Percentiles rank a stretch among this genome's conserved stretches.
phyloP scores from a whole-genome alignment of 768 basidiomycete species.

The Rubroboletus satanas region DNA sequence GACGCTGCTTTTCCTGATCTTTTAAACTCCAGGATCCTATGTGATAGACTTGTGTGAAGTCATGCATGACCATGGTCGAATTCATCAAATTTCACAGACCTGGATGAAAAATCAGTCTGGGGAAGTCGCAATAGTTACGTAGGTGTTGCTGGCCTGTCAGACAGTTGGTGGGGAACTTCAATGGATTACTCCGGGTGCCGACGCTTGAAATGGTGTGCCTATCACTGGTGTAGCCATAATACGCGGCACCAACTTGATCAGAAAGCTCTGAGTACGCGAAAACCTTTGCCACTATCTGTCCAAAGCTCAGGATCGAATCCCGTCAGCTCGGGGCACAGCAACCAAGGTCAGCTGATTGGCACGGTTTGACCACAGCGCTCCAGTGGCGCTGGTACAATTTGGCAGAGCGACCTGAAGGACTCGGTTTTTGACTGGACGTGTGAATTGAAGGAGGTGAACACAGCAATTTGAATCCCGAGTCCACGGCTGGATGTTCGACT shows the following conservation, averaged over 20 bases:
- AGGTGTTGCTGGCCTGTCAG: neutral
- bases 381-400: neutral
- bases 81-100: neutral
- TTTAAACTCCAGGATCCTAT: neutral
- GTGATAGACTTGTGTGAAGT: neutral
- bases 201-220: neutral
- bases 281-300: too few relatives aligned
- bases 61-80: neutral
- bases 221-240: neutral
- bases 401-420: neutral
- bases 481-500: constrained; percentile 5
- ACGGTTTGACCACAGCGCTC: neutral
- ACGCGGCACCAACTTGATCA: neutral
- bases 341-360: constrained; percentile 1
- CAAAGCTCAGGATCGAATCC: too few relatives aligned
- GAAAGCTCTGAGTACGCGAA: too few relatives aligned
- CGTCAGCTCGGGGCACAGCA: constrained; percentile 10
- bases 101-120: constrained; percentile 4
- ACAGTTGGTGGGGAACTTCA: neutral
- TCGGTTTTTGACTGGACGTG: constrained; percentile 11
- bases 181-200: neutral
- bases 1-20: neutral
- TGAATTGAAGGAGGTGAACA: constrained; percentile 7
- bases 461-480: constrained; percentile 13
- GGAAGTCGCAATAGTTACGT: constrained; percentile 12